These are phyloP conservation scores for Penicillium sp. DNA, from an alignment of 2,329 filamentous ascomycete species.

Conservation along the genomic window DNA sequence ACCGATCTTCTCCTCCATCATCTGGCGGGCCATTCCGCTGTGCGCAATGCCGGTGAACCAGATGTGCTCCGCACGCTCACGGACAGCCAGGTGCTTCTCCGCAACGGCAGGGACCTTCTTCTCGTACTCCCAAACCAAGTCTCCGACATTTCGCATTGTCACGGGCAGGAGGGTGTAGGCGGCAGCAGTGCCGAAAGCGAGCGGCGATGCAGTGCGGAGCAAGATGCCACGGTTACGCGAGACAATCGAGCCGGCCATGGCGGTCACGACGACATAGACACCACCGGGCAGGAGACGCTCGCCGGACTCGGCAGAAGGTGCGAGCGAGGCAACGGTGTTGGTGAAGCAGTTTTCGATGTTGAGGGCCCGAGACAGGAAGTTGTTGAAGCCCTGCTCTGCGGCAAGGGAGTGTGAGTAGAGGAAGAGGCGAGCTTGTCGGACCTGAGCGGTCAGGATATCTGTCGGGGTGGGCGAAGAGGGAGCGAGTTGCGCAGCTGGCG, in stretches of 20 bases:
- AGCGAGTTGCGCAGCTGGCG: slow-evolving; percentile 21
- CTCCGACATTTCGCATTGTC: slow-evolving; percentile 84
- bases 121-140: slow-evolving; percentile 90
- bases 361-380: slow-evolving; percentile 75
- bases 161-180: slow-evolving; percentile 83
- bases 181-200: slow-evolving; percentile 76
- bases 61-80: slow-evolving; percentile 67
- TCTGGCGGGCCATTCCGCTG: slow-evolving; percentile 66
- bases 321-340: slow-evolving; percentile 81
- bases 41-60: slow-evolving; percentile 74
- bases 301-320: slow-evolving; percentile 78
- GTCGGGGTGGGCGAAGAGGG: slow-evolving; percentile 70
- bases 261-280: slow-evolving; percentile 88
- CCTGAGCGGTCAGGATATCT: slow-evolving; percentile 80
- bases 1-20: slow-evolving; percentile 78
- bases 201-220: slow-evolving; percentile 72
- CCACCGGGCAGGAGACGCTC: slow-evolving; percentile 87
- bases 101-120: slow-evolving; percentile 79
- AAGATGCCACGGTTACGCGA: slow-evolving; percentile 83
- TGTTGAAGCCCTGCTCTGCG: slow-evolving; percentile 81
- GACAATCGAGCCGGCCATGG: slow-evolving; percentile 93
- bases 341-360: slow-evolving; percentile 87
- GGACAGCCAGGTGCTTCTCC: slow-evolving; percentile 73
- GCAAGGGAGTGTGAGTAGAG: slow-evolving; percentile 72
- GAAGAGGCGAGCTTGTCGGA: slow-evolving; percentile 76